Conservation (phyloP, 441 rosid species). For the Bocquillonia castaneifolia region DNA sequence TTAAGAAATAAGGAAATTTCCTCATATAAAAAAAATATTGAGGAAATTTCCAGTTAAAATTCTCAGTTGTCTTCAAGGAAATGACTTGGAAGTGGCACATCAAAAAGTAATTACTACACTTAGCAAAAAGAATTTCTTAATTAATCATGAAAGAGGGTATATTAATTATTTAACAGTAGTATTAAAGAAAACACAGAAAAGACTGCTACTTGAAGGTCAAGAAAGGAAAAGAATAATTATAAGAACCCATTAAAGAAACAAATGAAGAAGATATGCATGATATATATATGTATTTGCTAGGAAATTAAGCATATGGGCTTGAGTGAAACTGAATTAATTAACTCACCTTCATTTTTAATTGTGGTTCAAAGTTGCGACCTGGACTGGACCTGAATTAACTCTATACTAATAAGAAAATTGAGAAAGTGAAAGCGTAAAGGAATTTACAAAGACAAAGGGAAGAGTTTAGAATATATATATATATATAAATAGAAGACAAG, state of each 20-base stretch:
- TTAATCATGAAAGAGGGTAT: too few species aligned
- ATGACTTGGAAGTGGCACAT: not conserved
- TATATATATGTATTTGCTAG: not conserved
- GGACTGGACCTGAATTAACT: slow-evolving; percentile 5
- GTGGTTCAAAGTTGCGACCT: slow-evolving; percentile 3
- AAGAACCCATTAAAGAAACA: not conserved
- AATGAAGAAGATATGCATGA: not conserved
- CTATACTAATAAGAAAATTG: not conserved
- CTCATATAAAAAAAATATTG: too few species aligned
- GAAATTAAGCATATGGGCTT: slow-evolving; percentile 5
- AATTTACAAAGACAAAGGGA: not conserved
- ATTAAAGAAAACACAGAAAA: not conserved
- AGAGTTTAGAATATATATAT: not conserved
- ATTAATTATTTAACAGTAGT: too few species aligned
- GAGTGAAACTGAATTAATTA: slow-evolving; percentile 13
- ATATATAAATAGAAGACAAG: not conserved
- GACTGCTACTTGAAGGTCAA: not conserved
- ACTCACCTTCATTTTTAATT: slow-evolving; percentile 36
- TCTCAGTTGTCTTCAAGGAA: not conserved
- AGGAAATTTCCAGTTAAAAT: not conserved
- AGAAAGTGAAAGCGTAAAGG: not conserved
- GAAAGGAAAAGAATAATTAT: not conserved
- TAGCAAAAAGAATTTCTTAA: too few species aligned
- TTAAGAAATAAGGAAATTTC: too few species aligned
- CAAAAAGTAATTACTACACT: too few species aligned